Evolutionary conservation across 495 filamentous ascomycete species (phyloP), one percentile per base, ranked within the genome.

Genomic region (Tirmania nivea): DNA sequence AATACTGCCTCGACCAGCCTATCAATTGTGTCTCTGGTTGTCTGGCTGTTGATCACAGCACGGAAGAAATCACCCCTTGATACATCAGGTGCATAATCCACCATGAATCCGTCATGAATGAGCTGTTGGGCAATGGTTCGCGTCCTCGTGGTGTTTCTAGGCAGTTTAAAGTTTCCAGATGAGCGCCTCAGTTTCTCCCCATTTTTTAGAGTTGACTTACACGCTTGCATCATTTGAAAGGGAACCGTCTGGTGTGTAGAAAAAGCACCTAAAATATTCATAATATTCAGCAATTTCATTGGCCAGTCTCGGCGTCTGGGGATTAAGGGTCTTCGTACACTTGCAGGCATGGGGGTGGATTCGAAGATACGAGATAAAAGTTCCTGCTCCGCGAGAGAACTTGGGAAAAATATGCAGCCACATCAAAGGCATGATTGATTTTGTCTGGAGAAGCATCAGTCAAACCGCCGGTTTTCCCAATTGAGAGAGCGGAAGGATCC

Each of bases 281-380:
- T 1, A 31, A 31, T 31, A 31, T 31, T 31, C 7, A 31, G 25
- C 25, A 31, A 31, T 31, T 31, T 0, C 25, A 31, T 31, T 31
- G 25, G 25, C 25, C 7, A 31, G 25, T 3, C 25, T 31, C 25
- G 25, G 25, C n/a, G n/a, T 31, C 3, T 31, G 25, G 25, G 25
- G 7, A 3, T 7, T 7, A 31, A 31, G 25, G 25, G 25, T 31
- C 25, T 31, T 51, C 61, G 54, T 49, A 65, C 16, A 96, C 84
- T 70, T 96, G 89, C 60, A 93, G 69, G 68, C 87, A 95, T 7
- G 86, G 86, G 42, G 85, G 81, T 49, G 86, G 84, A 55, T 83
- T 78, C 52, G 78, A 69, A 19, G 77, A 81, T 9, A 92, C 74
- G 36, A 92, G 73, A 45, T 76, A 68, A 60, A 95, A 80, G 61